Conservation (phyloP, 2,329 filamentous ascomycete species). For the Amesomyces nigricolor region DNA sequence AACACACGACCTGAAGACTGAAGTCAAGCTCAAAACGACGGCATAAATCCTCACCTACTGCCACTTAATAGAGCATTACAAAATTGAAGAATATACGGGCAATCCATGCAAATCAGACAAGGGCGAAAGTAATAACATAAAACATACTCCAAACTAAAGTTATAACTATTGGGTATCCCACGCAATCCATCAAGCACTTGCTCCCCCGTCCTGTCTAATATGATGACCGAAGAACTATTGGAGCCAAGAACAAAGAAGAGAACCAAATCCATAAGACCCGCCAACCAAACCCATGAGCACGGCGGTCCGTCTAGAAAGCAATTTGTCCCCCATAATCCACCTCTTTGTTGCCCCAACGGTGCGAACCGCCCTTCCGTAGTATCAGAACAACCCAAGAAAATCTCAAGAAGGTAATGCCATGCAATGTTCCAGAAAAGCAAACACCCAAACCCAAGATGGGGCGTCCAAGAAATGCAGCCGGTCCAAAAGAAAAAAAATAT, state of each 20-base stretch:
- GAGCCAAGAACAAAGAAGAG: background rate
- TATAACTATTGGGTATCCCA: conserved; percentile 4
- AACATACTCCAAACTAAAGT: too few relatives aligned
- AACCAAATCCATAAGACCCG: background rate
- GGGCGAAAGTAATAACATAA: too few relatives aligned
- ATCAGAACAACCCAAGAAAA: too few relatives aligned
- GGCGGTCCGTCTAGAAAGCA: too few relatives aligned
- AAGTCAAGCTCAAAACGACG: too few relatives aligned
- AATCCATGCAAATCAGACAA: too few relatives aligned
- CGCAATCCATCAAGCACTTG: background rate
- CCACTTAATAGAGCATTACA: too few relatives aligned
- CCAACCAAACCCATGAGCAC: too few relatives aligned
- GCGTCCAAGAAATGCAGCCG: background rate
- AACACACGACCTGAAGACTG: too few relatives aligned
- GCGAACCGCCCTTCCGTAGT: background rate
- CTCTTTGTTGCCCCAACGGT: background rate
- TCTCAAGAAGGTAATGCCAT: background rate
- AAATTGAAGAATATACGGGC: too few relatives aligned
- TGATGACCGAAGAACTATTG: background rate
- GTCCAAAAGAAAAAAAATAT: background rate
- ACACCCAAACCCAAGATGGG: background rate
- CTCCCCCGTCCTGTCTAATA: background rate
- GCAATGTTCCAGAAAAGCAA: background rate
- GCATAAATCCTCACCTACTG: too few relatives aligned
- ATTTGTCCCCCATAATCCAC: too few relatives aligned